Conservation (phyloP, 164 flowering plant genomes). For the Vitis amurensis region DNA sequence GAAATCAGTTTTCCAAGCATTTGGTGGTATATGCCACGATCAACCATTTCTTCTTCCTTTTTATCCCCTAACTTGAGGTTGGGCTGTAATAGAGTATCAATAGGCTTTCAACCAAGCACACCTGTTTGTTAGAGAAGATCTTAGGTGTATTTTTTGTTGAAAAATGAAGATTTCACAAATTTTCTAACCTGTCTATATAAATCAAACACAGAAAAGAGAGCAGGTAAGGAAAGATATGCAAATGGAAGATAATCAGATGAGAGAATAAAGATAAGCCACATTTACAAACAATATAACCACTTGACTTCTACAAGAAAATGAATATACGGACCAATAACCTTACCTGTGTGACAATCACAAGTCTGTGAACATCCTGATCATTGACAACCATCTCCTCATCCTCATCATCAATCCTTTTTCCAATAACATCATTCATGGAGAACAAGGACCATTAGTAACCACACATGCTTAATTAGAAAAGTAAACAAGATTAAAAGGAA, state of each 20-base stretch:
- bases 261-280: neutral
- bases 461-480: neutral
- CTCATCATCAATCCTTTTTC: conserved; percentile 70
- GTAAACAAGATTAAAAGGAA: neutral
- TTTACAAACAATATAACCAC: neutral
- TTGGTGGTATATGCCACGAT: no score
- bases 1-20: no score
- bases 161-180: no score
- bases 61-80: no score
- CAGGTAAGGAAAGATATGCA: neutral
- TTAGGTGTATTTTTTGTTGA: no score
- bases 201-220: neutral
- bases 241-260: neutral
- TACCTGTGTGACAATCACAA: conserved; percentile 95
- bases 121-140: no score
- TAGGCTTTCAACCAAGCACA: no score
- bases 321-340: neutral
- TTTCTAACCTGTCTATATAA: neutral
- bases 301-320: neutral
- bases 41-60: no score
- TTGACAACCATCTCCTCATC: conserved; percentile 67
- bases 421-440: conserved; percentile 1
- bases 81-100: no score
- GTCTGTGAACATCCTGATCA: conserved; percentile 85
- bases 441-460: conserved; percentile 5